Conservation (phyloP, 2,329 filamentous ascomycete species). For the Ascochyta rabiei region DNA sequence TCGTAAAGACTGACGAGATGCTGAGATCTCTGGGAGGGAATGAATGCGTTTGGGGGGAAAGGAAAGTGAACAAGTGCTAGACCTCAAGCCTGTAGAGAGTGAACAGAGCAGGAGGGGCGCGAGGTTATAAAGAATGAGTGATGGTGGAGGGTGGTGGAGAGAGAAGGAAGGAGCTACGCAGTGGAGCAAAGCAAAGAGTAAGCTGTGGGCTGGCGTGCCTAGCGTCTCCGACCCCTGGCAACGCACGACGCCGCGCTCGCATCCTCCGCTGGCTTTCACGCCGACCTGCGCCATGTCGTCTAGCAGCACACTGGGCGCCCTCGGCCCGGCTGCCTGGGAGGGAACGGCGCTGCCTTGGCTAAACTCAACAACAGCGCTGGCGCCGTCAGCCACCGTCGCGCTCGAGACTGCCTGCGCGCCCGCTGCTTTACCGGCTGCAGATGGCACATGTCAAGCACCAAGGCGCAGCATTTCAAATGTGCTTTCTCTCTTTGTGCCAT, state of each 20-base stretch:
- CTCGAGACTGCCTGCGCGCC: constrained; percentile 12
- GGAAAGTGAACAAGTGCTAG: constrained; percentile 39
- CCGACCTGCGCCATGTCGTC: constrained; percentile 2
- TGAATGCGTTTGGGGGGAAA: constrained; percentile 30
- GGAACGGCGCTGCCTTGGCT: too few species aligned
- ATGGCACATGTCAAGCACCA: constrained; percentile 4
- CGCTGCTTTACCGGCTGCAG: constrained; percentile 10
- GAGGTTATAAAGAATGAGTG: constrained; percentile 34
- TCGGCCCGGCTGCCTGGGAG: too few species aligned
- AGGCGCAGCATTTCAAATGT: not conserved
- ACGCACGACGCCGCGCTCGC: constrained; percentile 16
- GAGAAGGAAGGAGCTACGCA: constrained; percentile 18
- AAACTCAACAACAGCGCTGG: too few species aligned
- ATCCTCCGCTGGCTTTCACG: constrained; percentile 26
- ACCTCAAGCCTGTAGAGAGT: constrained; percentile 50
- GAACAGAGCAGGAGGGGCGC: constrained; percentile 36
- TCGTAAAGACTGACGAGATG: constrained; percentile 44
- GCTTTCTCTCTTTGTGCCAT: not conserved
- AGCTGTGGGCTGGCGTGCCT: constrained; percentile 17
- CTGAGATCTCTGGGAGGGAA: constrained; percentile 40
- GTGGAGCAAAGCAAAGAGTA: constrained; percentile 9
- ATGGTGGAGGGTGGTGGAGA: constrained; percentile 21
- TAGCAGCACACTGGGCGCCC: constrained; percentile 10
- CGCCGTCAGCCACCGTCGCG: constrained; percentile 16
- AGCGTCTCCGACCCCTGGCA: constrained; percentile 26